phyloP scores from a whole-genome alignment of 1,284 basidiomycete species.

The Ustilago lituana region DNA sequence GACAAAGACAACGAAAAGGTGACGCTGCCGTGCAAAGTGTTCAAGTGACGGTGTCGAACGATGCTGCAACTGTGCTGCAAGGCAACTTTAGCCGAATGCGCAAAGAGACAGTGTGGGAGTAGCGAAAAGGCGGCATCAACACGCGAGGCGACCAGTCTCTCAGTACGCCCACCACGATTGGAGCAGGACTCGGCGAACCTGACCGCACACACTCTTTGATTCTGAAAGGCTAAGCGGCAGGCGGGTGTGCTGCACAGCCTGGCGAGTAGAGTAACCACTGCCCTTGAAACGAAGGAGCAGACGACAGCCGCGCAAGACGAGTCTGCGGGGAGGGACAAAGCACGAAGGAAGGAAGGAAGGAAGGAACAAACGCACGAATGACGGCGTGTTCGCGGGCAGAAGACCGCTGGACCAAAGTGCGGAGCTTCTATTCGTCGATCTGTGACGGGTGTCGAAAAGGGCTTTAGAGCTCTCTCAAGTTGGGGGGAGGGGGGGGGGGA shows the following conservation, averaged over 20 bases:
- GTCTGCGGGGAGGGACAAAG: neutral
- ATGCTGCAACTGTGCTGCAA: constrained; percentile 34
- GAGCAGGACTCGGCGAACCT: no score
- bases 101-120: neutral
- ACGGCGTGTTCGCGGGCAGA: constrained; percentile 2
- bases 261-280: neutral
- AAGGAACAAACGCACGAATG: neutral
- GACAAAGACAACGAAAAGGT: neutral
- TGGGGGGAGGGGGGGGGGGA: constrained; percentile 10
- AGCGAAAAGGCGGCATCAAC: constrained; percentile 1
- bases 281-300: neutral
- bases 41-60: constrained; percentile 14
- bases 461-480: constrained; percentile 6
- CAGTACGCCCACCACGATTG: no score
- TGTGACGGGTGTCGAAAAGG: constrained; percentile 20
- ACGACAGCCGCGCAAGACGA: neutral
- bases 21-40: constrained; percentile 1
- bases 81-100: constrained; percentile 28
- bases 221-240: constrained; percentile 1
- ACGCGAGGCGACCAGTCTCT: neutral
- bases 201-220: neutral
- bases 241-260: neutral
- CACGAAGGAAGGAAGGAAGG: no score
- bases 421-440: constrained; percentile 26
- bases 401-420: constrained; percentile 1